Evolutionary conservation across 2,329 filamentous ascomycete species (phyloP), one percentile per base, ranked within the genome.

Genomic region (Raffaelea ambrosiae): DNA sequence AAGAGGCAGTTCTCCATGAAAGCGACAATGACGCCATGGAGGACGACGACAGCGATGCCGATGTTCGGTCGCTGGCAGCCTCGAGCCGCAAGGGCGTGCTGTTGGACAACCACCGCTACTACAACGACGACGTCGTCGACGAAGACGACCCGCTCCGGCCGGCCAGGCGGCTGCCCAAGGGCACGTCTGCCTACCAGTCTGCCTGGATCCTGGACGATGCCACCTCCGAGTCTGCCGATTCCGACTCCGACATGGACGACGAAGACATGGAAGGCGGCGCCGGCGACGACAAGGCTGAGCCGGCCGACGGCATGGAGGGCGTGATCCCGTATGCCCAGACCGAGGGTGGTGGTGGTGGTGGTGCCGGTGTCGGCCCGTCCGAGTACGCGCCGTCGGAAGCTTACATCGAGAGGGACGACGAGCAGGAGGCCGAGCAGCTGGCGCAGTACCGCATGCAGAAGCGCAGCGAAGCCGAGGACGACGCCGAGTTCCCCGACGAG

Each of bases 91-190:
- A 91, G 67, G 93, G 91, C 54, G 93, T 98, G 1, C 70, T 98
- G 38, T 74, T 98, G 10, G 93, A 98, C 56, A 91, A 97, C 55
- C 91, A 98, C 63, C 91, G 97, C 63, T 98, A 98, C 65, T 98
- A 97, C 61, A 90, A 90, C 0, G 91, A 97, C 40, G 88, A 93
- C 42, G 84, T 91, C 46, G 71, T 74, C 5, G 72, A 81, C 46
- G 84, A 93, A 46, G 71, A 74, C 5, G 72, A 81, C 46, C 70
- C 75, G 18, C 70, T 80, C 18, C 66, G 74, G 33, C 67, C 70
- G 29, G 86, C 87, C 7, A 93, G 84, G 66, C 80, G 81, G 53
- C 67, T 98, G 20, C 93, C 93, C 1, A 87, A 83, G 65, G 93
- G 93, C 53, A 98, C 93, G 3, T 97, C 93, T 36, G 81, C 84